These are phyloP conservation scores for Themeda triandra DNA, from an alignment of 176 grass and related monocot genomes.

Conservation along the genomic window DNA sequence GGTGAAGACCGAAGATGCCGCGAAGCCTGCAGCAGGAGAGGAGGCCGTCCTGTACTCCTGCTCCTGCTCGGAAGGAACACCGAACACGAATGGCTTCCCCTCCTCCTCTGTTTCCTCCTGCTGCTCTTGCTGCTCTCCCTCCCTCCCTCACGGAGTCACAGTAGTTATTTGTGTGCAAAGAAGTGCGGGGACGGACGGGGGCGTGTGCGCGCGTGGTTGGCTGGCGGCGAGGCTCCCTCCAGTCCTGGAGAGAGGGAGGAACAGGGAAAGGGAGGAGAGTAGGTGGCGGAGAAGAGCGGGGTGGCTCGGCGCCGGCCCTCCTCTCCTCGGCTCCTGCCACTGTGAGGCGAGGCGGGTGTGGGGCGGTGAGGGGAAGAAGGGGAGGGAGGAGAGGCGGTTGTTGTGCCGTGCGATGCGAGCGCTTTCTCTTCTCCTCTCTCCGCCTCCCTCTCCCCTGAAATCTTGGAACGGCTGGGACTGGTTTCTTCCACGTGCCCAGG, in stretches of 20 bases:
- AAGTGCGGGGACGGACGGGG: neutral
- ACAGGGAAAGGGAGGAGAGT: too few species aligned
- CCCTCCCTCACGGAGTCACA: neutral
- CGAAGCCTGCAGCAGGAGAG: neutral
- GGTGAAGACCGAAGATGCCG: neutral
- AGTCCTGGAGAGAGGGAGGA: neutral
- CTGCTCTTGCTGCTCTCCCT: neutral
- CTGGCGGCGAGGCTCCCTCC: conserved; percentile 34
- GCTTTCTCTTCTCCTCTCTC: too few species aligned
- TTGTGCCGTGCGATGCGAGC: neutral
- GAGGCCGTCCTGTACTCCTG: neutral
- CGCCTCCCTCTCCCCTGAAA: neutral
- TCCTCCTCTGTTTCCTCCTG: neutral
- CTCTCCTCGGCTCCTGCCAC: neutral
- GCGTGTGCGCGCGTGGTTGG: neutral
- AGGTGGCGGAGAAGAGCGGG: conserved; percentile 38
- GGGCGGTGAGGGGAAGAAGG: too few species aligned
- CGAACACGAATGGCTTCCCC: conserved; percentile 3
- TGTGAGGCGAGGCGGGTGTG: too few species aligned
- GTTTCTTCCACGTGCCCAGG: neutral
- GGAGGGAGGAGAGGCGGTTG: too few species aligned
- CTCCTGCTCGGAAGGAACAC: neutral
- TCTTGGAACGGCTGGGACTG: conserved; percentile 39
- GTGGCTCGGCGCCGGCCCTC: neutral
- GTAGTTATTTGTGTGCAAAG: neutral